Conservation (phyloP, 805 yeast species). For the Candida xyloterini region DNA sequence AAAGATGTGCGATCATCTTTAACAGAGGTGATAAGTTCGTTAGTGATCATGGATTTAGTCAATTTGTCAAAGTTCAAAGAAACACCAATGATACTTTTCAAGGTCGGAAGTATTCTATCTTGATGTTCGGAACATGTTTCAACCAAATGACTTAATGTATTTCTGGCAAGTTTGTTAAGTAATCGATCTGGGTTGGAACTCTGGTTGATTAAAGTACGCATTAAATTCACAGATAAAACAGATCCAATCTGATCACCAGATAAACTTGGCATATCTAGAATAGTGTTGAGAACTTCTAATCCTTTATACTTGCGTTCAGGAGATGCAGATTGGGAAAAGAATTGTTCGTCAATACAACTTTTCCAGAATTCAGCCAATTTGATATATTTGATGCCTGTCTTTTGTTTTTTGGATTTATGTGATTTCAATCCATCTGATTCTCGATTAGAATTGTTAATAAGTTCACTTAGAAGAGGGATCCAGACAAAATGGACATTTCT, state of each 20-base stretch:
- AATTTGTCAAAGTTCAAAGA: constrained; percentile 70
- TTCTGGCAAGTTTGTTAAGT: constrained; percentile 63
- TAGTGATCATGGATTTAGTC: constrained; percentile 69
- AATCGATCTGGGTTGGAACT: constrained; percentile 61
- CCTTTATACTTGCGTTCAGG: constrained; percentile 87
- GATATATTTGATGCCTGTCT: constrained; percentile 27
- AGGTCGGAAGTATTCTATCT: constrained; percentile 28
- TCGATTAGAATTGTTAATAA: constrained; percentile 24
- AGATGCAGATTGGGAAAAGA: constrained; percentile 74
- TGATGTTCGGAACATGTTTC: constrained; percentile 37
- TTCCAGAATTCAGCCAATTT: constrained; percentile 72
- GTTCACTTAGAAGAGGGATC: constrained; percentile 53
- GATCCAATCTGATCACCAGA: constrained; percentile 15
- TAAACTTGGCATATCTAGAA: constrained; percentile 33
- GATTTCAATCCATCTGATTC: constrained; percentile 24
- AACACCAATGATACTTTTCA: constrained; percentile 43
- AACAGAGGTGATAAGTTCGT: constrained; percentile 35
- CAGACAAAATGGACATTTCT: constrained; percentile 77
- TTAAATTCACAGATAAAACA: constrained; percentile 60
- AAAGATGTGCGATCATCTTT: constrained; percentile 12
- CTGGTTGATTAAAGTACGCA: constrained; percentile 76
- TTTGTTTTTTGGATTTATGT: constrained; percentile 36
- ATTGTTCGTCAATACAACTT: constrained; percentile 71
- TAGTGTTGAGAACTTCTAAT: constrained; percentile 61
- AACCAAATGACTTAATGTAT: constrained; percentile 44